Evolutionary conservation across 345 rosid species (phyloP), one percentile per base, ranked within the genome.

Genomic region (Arabis alpina): DNA sequence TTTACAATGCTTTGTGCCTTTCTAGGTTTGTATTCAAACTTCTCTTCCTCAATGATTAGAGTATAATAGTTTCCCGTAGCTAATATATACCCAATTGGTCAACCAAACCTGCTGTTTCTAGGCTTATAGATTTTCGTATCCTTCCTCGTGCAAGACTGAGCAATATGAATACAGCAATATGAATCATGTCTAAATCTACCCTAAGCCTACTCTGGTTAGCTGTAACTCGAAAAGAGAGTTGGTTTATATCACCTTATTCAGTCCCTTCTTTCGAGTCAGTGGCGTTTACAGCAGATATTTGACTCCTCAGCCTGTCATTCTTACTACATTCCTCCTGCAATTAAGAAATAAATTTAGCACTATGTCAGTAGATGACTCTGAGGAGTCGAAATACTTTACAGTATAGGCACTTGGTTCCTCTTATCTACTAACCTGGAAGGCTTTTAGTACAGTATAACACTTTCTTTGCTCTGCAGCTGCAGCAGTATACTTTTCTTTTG

Each of bases 381-480:
- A 28, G 32, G 44, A 53, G n/a, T 51, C 8, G 19, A 67, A 74
- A 54, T 2, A 9, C 45, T 55, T 23, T 9, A 19, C 70, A 39
- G 47, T 52, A 47, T 36, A 70, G 9, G 27, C 37, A 36, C 5
- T 14, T 25, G 10, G 3, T 54, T 50, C 14, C 45, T 51, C 16
- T 32, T 36, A 16, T 53, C 61, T 62, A 62, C 74, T 54, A 79
- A 92, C 98, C 92, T 86, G 92, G 73, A 88, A 84, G 50, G 83
- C 76, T 84, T 82, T 83, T 58, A 73, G 79, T 47, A 83, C 81
- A 54, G 83, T 77, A 74, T 75, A 85, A 70, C 84, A 74, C 60
- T 27, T 78, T 39, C 90, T 87, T 74, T 88, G 87, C 71, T 81
- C 88, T 10, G 86, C 82, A 77, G 83, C 72, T 76, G 88, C 85